phyloP scores from a whole-genome alignment of 257 asterid species.

The Dorcoceras hygrometricum region DNA sequence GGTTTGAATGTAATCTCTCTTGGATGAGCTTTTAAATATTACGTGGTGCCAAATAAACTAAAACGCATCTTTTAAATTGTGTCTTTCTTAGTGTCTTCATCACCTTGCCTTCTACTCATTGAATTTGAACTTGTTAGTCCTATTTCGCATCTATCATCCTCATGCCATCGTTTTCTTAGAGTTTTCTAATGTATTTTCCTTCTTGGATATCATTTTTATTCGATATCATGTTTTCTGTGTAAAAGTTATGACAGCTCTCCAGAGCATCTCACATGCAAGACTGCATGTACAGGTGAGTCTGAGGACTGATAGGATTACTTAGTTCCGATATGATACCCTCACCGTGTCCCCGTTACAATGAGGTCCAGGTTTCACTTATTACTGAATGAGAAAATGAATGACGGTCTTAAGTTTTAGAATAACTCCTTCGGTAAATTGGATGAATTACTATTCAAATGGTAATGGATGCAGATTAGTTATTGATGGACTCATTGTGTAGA shows the following conservation, averaged over 20 bases:
- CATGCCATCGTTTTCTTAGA: no score
- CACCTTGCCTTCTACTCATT: not conserved
- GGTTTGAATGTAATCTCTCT: not conserved
- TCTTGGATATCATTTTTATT: not conserved
- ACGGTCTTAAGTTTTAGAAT: not conserved
- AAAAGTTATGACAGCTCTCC: not conserved
- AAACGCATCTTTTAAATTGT: no score
- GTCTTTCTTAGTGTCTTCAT: not conserved
- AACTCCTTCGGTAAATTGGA: not conserved
- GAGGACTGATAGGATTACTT: not conserved
- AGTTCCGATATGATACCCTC: not conserved
- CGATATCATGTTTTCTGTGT: not conserved
- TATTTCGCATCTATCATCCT: not conserved
- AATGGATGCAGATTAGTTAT: not conserved
- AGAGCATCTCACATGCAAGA: not conserved
- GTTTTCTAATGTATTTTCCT: not conserved
- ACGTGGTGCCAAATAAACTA: not conserved
- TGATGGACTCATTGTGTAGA: not conserved
- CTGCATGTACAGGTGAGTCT: not conserved
- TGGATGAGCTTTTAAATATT: not conserved
- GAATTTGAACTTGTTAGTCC: not conserved
- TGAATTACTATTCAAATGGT: not conserved
- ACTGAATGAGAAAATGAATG: not conserved
- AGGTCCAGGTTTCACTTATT: not conserved
- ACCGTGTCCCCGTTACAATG: not conserved